These are phyloP conservation scores for Blastocystis sp. DNA, from an alignment of 352 stramenopile species.

Conservation along the genomic window DNA sequence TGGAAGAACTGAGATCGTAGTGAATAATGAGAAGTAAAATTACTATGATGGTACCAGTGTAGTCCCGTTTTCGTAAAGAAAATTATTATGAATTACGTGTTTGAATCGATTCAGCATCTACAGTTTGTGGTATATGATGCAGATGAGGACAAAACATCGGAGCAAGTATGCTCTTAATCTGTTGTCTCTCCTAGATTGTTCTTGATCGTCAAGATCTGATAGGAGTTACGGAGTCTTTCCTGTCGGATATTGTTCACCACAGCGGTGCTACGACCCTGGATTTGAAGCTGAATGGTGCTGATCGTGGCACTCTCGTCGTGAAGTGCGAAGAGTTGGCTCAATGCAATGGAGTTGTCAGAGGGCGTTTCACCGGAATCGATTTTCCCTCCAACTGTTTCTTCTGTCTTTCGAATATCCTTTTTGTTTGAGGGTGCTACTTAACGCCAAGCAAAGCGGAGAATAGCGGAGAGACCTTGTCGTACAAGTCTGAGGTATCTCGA, in stretches of 20 bases:
- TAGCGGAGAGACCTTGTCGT: background rate
- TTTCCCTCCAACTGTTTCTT: conserved; percentile 10
- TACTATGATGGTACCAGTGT: conserved; percentile 61
- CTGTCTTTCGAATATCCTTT: conserved; percentile 26
- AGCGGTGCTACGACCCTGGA: background rate
- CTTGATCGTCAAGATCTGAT: conserved; percentile 23
- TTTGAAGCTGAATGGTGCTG: background rate
- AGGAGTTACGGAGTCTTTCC: background rate
- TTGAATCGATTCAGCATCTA: conserved; percentile 76
- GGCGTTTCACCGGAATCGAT: background rate
- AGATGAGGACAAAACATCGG: conserved; percentile 71
- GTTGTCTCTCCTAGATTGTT: background rate
- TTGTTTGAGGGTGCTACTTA: background rate
- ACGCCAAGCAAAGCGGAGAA: background rate
- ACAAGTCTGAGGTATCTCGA: conserved; percentile 4
- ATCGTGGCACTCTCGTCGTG: background rate
- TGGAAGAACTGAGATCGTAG: conserved; percentile 74
- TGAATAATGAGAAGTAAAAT: conserved; percentile 65
- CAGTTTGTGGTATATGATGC: conserved; percentile 79
- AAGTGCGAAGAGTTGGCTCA: conserved; percentile 33
- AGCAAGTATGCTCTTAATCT: background rate
- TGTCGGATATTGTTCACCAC: conserved; percentile 27
- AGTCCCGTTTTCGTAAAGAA: conserved; percentile 75
- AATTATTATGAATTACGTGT: conserved; percentile 77
- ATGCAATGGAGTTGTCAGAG: background rate